These are phyloP conservation scores for Elaeagnus macrophylla DNA, from an alignment of 306 rosid species.

Conservation along the genomic window DNA sequence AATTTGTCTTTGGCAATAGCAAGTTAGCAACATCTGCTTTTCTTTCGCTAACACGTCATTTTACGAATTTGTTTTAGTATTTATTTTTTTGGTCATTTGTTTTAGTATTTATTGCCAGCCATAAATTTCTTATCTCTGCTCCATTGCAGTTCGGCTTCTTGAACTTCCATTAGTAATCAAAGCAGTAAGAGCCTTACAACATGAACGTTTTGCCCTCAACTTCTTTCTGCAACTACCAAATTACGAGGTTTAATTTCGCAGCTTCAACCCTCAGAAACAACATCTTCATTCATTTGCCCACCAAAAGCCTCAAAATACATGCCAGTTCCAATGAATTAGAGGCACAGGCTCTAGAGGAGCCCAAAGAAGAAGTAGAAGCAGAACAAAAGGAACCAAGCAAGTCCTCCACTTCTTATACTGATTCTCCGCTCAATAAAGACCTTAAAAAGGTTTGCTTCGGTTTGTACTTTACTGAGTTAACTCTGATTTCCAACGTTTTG, in stretches of 20 bases:
- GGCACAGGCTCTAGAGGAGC: constrained; percentile 26
- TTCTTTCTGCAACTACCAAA: constrained; percentile 28
- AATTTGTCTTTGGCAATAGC: no score
- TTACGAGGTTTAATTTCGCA: constrained; percentile 21
- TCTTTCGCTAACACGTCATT: no score
- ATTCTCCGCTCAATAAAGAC: constrained; percentile 62
- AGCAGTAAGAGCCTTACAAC: not conserved
- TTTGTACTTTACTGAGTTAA: not conserved
- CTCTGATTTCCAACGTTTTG: not conserved
- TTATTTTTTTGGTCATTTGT: no score
- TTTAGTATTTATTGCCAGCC: no score
- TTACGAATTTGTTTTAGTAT: no score
- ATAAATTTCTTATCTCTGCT: no score
- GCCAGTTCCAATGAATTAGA: constrained; percentile 60
- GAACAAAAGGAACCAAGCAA: constrained; percentile 23
- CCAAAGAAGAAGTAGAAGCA: constrained; percentile 16
- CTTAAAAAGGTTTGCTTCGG: constrained; percentile 63
- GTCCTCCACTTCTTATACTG: constrained; percentile 16
- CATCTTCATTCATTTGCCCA: constrained; percentile 9
- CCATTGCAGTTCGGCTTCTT: no score
- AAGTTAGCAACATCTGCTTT: no score
- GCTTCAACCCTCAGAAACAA: not conserved
- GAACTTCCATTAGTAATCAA: no score
- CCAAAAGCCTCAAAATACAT: constrained; percentile 23
- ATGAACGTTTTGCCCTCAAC: constrained; percentile 54